Evolutionary conservation across 208 protist genomes (phyloP).

Genomic region (Trypanosoma avium): DNA sequence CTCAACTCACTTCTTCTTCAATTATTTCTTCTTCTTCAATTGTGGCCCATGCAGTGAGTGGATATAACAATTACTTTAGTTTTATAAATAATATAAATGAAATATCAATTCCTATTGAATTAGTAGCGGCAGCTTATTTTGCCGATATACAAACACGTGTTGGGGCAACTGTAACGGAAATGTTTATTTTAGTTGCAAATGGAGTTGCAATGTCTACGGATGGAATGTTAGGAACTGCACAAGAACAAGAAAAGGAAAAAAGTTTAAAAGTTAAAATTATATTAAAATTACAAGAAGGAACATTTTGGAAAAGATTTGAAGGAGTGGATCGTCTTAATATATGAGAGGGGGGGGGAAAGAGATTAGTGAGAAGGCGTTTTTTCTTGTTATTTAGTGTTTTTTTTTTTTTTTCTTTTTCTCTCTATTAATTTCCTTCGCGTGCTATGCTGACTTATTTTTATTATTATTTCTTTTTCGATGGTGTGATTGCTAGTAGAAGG

Average conservation of each 20-base stretch:
- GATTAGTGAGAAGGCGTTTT: no score
- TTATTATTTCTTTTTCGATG: no score
- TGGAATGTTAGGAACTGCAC: constrained; percentile 38
- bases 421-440: no score
- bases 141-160: constrained; percentile 30
- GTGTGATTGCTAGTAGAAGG: no score
- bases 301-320: constrained; percentile 46
- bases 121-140: constrained; percentile 40
- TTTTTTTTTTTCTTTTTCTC: no score
- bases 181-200: constrained; percentile 37
- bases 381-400: no score
- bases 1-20: background rate
- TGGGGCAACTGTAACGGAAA: constrained; percentile 28
- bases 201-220: constrained; percentile 16
- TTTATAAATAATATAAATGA: no score
- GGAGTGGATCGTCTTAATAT: constrained; percentile 14
- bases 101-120: constrained; percentile 16
- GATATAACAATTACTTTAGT: constrained; percentile 26
- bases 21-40: constrained; percentile 15
- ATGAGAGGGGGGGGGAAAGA: no score
- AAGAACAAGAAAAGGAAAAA: background rate
- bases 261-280: constrained; percentile 36
- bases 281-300: constrained; percentile 22
- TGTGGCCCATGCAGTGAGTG: constrained; percentile 27
- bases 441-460: no score